Conservation (phyloP, 805 yeast species). For the Nakazawaea anatomiae region DNA sequence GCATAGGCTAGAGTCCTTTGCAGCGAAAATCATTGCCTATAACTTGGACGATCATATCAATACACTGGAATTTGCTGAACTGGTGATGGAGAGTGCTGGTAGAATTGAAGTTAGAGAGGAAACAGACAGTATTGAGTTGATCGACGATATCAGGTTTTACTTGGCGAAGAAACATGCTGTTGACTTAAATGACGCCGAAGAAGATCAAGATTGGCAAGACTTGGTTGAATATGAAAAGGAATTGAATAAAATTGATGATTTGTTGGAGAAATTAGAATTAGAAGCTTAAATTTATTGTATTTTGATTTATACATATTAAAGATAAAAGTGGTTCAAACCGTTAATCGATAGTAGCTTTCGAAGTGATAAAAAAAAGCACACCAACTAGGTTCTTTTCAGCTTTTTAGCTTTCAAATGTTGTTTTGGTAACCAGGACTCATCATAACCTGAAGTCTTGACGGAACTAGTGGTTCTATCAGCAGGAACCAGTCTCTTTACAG, state of each 20-base stretch:
- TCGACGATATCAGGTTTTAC: conserved; percentile 72
- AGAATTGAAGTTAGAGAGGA: conserved; percentile 59
- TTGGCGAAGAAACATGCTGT: conserved; percentile 34
- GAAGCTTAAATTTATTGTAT: conserved; percentile 28
- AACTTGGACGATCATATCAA: conserved; percentile 32
- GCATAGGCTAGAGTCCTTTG: conserved; percentile 58
- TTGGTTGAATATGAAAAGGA: conserved; percentile 12
- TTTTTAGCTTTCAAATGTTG: conserved; percentile 37
- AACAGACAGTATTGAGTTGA: conserved; percentile 72
- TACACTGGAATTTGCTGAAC: conserved; percentile 31
- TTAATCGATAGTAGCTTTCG: too few species aligned
- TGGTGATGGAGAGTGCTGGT: conserved; percentile 37
- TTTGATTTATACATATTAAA: not conserved
- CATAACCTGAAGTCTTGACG: conserved; percentile 27
- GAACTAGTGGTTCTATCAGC: conserved; percentile 17
- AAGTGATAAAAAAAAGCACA: too few species aligned
- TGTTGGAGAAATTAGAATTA: conserved; percentile 32
- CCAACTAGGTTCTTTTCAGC: not conserved
- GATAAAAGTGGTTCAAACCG: too few species aligned
- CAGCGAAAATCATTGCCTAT: conserved; percentile 52
- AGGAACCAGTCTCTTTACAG: conserved; percentile 21
- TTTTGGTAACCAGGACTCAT: conserved; percentile 56
- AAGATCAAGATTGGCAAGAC: conserved; percentile 2
- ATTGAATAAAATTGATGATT: conserved; percentile 30
- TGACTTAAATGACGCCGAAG: conserved; percentile 17